Conservation (phyloP, 306 rosid species). For the Quercus alba region DNA sequence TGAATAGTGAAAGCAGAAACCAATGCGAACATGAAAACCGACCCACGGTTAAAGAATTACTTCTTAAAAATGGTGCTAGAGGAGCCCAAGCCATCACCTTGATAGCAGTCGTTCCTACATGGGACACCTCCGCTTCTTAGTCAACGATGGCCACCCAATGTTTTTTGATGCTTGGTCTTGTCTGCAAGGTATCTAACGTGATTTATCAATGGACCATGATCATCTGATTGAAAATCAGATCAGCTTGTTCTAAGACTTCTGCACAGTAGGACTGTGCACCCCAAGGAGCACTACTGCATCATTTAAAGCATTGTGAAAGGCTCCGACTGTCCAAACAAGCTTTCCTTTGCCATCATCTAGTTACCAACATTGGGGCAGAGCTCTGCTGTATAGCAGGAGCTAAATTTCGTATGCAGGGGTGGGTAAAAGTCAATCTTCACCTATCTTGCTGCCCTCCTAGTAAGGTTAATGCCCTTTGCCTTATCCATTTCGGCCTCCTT, state of each 20-base stretch:
- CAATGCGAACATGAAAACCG: slow-evolving; percentile 21
- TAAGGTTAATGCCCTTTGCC: slow-evolving; percentile 65
- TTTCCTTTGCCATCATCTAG: slow-evolving; percentile 15
- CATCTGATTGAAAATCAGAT: slow-evolving; percentile 10
- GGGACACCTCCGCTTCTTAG: slow-evolving; percentile 10
- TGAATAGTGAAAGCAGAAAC: slow-evolving; percentile 37
- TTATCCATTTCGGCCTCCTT: slow-evolving; percentile 95
- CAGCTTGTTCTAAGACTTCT: slow-evolving; percentile 15
- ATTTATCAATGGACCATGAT: slow-evolving; percentile 14
- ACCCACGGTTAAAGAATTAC: slow-evolving; percentile 28
- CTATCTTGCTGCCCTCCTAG: slow-evolving; percentile 53
- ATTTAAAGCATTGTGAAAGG: slow-evolving; percentile 15
- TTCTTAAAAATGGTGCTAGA: slow-evolving; percentile 18
- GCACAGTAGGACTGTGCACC: slow-evolving; percentile 15
- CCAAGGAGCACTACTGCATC: slow-evolving; percentile 7
- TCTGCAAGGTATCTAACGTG: background rate
- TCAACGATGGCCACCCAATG: background rate
- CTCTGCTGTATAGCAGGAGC: slow-evolving; percentile 38
- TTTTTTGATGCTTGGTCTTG: slow-evolving; percentile 5
- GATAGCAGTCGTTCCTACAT: background rate
- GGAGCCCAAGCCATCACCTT: slow-evolving; percentile 6
- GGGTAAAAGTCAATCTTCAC: slow-evolving; percentile 34
- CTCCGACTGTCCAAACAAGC: slow-evolving; percentile 36
- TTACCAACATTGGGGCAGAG: slow-evolving; percentile 31
- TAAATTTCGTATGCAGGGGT: slow-evolving; percentile 31